phyloP scores from a whole-genome alignment of 768 basidiomycete genomes.

The Trametes maxima region DNA sequence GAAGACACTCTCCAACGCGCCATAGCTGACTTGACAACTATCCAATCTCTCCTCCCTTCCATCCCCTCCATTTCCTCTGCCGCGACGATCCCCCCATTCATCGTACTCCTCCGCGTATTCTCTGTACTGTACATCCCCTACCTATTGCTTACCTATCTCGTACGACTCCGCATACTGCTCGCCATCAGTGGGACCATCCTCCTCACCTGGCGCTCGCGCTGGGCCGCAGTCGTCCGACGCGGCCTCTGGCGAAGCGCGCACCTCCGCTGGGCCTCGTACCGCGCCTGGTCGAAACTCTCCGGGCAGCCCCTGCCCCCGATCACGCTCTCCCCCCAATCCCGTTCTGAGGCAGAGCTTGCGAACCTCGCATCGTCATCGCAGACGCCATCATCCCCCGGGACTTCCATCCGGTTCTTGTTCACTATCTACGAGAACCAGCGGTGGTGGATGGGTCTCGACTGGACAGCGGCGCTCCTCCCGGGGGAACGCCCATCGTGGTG shows the following conservation, averaged over 20 bases:
- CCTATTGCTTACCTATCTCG: constrained; percentile 59
- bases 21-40: constrained; percentile 65
- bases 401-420: constrained; percentile 73
- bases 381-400: neutral
- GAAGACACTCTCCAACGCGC: constrained; percentile 56
- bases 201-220: constrained; percentile 68
- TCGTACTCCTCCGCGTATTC: constrained; percentile 55
- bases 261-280: constrained; percentile 64
- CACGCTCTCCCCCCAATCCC: constrained; percentile 31
- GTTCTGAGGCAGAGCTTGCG: constrained; percentile 32
- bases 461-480: constrained; percentile 91
- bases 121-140: constrained; percentile 65
- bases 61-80: constrained; percentile 35
- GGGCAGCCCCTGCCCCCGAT: constrained; percentile 52
- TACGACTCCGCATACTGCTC: constrained; percentile 63
- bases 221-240: constrained; percentile 56
- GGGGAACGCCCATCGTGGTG: constrained; percentile 91
- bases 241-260: constrained; percentile 67
- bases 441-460: constrained; percentile 98
- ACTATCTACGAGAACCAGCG: constrained; percentile 94
- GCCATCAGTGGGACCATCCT: constrained; percentile 60
- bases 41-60: constrained; percentile 60
- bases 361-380: constrained; percentile 21
- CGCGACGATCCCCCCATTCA: constrained; percentile 31
- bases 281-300: constrained; percentile 51